Evolutionary conservation across 768 basidiomycete species (phyloP).

Genomic region (Amanita exitialis): DNA sequence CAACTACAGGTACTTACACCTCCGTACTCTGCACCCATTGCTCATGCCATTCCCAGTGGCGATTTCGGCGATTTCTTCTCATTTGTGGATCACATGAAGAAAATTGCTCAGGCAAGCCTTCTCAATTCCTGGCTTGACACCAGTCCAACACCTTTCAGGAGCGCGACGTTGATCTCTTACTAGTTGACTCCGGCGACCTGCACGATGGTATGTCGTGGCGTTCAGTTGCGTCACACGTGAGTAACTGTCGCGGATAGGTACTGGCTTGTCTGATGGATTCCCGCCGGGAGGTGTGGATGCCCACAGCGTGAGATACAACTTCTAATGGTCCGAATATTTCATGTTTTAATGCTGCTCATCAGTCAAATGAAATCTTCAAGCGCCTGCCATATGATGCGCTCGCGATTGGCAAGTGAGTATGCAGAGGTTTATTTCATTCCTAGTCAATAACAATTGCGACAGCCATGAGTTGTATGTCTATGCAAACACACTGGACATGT

Average conservation of each 20-base stretch:
- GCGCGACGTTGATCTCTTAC: slow-evolving; percentile 71
- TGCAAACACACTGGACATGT: slow-evolving; percentile 59
- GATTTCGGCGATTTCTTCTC: slow-evolving; percentile 70
- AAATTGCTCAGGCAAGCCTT: slow-evolving; percentile 43
- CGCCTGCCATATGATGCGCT: slow-evolving; percentile 74
- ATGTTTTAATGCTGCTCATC: not conserved
- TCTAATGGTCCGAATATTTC: not conserved
- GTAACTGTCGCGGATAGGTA: slow-evolving; percentile 30
- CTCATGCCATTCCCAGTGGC: slow-evolving; percentile 17
- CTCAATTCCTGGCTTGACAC: not conserved
- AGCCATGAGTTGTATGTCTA: slow-evolving; percentile 83
- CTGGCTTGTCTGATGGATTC: slow-evolving; percentile 70
- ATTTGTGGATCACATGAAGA: slow-evolving; percentile 80
- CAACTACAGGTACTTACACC: slow-evolving; percentile 46
- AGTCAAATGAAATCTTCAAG: slow-evolving; percentile 71
- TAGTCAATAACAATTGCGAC: not conserved
- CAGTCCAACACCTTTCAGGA: slow-evolving; percentile 20
- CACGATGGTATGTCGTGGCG: slow-evolving; percentile 43
- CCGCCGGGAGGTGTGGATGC: slow-evolving; percentile 62
- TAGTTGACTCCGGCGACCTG: slow-evolving; percentile 76
- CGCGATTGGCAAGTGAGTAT: slow-evolving; percentile 70
- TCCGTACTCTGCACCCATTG: not conserved
- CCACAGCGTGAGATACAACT: slow-evolving; percentile 42
- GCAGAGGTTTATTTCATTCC: not conserved
- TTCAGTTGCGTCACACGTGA: not conserved